phyloP scores from a whole-genome alignment of 768 basidiomycete genomes.

The Kwoniella europaea region DNA sequence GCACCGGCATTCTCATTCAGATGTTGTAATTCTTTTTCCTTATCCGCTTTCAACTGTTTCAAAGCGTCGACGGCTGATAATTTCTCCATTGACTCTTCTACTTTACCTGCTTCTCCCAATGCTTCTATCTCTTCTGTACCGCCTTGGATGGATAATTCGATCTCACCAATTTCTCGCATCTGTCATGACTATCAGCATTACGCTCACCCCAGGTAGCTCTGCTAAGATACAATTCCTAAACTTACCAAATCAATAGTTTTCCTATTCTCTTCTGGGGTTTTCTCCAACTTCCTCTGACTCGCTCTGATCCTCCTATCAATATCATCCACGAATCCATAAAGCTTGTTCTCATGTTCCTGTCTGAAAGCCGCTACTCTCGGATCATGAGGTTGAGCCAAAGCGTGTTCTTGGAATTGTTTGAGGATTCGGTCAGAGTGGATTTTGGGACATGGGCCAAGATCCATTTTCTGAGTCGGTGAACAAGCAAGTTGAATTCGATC shows the following conservation, averaged over 20 bases:
- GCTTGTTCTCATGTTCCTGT: conserved; percentile 93
- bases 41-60: conserved; percentile 92
- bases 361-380: conserved; percentile 86
- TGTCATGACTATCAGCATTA: conserved; percentile 48
- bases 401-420: conserved; percentile 81
- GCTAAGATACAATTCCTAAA: conserved; percentile 9
- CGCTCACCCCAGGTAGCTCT: background rate
- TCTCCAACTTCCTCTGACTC: conserved; percentile 92
- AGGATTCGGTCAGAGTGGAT: conserved; percentile 93
- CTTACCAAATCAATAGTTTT: conserved; percentile 93
- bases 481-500: too few relatives aligned
- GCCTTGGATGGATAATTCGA: conserved; percentile 97
- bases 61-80: conserved; percentile 96
- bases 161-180: conserved; percentile 99
- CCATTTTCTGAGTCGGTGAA: conserved; percentile 81
- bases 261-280: conserved; percentile 99
- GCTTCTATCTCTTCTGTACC: conserved; percentile 98
- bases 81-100: conserved; percentile 98
- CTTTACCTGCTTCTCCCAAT: conserved; percentile 96
- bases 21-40: conserved; percentile 96
- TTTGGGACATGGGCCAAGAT: conserved; percentile 95
- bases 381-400: conserved; percentile 74
- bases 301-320: conserved; percentile 94
- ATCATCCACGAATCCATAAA: conserved; percentile 95
- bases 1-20: conserved; percentile 97